These are phyloP conservation scores for Fusarium foetens DNA, from an alignment of 2,329 filamentous ascomycete genomes.

Conservation along the genomic window DNA sequence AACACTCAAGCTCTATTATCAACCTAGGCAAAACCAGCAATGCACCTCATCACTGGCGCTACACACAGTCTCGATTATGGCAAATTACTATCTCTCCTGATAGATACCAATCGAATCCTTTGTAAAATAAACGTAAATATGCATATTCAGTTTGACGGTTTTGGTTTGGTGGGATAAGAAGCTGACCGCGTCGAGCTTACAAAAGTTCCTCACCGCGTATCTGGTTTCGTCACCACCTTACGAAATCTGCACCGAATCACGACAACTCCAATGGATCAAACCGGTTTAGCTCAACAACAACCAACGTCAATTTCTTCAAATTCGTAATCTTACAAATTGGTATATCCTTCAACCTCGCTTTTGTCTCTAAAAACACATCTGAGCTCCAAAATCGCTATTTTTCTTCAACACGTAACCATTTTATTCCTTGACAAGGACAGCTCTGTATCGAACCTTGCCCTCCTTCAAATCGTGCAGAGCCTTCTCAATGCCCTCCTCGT, in stretches of 20 bases:
- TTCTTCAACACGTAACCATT: neutral
- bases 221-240: neutral
- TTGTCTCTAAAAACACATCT: neutral
- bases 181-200: neutral
- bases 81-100: neutral
- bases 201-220: neutral
- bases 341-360: neutral
- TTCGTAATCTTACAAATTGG: neutral
- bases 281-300: neutral
- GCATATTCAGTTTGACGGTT: neutral
- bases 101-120: neutral
- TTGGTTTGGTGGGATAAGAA: neutral
- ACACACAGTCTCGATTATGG: neutral
- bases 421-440: slow-evolving; percentile 44
- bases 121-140: neutral
- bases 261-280: neutral
- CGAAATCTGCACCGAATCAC: neutral
- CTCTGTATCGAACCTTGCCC: slow-evolving; percentile 47
- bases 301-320: neutral
- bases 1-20: neutral
- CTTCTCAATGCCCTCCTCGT: slow-evolving; percentile 47
- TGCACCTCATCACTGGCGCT: too few relatives aligned
- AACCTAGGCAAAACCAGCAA: neutral
- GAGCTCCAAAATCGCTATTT: neutral
- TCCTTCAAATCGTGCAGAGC: slow-evolving; percentile 50